A percentile compares a stretch with the other conserved stretches of the same genome.
These are phyloP conservation scores for Coprinellus aureogranulatus DNA, from an alignment of 768 basidiomycete species.

Conservation along the genomic window DNA sequence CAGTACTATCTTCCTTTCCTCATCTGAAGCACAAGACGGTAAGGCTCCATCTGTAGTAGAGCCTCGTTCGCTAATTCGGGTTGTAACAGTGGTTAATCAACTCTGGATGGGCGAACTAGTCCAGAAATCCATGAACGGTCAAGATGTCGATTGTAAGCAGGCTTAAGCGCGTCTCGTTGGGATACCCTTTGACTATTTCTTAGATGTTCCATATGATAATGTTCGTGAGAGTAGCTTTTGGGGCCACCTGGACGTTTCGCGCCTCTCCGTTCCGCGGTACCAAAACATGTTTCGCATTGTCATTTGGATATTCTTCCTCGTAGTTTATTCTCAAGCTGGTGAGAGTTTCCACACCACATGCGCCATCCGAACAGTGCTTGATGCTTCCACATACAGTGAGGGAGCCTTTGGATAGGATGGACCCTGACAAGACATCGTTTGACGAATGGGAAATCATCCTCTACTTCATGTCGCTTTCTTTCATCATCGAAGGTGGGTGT, in stretches of 20 bases:
- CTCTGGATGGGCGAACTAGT: slow-evolving; percentile 84
- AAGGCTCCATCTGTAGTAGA: neutral
- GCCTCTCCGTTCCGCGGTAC: slow-evolving; percentile 85
- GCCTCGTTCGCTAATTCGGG: neutral
- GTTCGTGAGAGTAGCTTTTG: slow-evolving; percentile 54
- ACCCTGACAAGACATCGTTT: slow-evolving; percentile 49
- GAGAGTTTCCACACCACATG: slow-evolving; percentile 12
- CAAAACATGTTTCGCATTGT: slow-evolving; percentile 80
- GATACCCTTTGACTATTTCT: too few species aligned
- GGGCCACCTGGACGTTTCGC: slow-evolving; percentile 71
- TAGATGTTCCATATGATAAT: slow-evolving; percentile 70
- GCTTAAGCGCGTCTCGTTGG: too few species aligned
- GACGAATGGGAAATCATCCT: slow-evolving; percentile 81
- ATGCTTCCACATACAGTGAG: slow-evolving; percentile 44
- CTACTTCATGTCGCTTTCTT: slow-evolving; percentile 76
- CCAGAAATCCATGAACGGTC: slow-evolving; percentile 69
- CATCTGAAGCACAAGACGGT: slow-evolving; percentile 83
- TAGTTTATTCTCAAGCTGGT: slow-evolving; percentile 84
- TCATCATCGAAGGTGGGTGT: slow-evolving; percentile 70
- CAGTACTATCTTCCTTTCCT: slow-evolving; percentile 82
- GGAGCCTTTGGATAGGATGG: slow-evolving; percentile 72
- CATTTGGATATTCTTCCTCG: slow-evolving; percentile 77
- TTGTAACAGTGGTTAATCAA: slow-evolving; percentile 62
- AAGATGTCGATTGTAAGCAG: slow-evolving; percentile 76
- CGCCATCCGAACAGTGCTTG: neutral